phyloP scores from a whole-genome alignment of 148 eudicot species.

The Camellia sinensis region DNA sequence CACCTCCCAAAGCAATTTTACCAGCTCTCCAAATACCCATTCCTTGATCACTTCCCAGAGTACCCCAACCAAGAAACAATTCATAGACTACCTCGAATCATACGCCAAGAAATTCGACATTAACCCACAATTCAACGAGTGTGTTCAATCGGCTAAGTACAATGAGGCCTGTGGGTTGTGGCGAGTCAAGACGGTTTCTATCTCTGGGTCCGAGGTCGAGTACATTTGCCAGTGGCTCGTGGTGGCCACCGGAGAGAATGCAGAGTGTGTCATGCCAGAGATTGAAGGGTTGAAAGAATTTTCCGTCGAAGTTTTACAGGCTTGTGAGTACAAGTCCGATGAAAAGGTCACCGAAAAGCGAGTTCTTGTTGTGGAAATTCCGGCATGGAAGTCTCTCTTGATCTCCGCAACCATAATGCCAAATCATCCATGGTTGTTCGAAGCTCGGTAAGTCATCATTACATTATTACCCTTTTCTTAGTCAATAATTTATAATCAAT shows the following conservation, averaged over 20 bases:
- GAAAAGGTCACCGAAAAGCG: constrained; percentile 49
- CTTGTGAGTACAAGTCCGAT: constrained; percentile 78
- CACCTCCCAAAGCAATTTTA: too few relatives aligned
- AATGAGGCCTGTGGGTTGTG: constrained; percentile 59
- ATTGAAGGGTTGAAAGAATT: constrained; percentile 64
- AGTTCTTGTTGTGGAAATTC: constrained; percentile 87
- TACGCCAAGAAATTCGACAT: constrained; percentile 62
- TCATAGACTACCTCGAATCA: constrained; percentile 70
- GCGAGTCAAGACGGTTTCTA: constrained; percentile 49
- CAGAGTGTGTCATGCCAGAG: constrained; percentile 70
- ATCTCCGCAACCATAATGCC: constrained; percentile 72
- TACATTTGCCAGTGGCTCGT: constrained; percentile 82
- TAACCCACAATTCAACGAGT: constrained; percentile 62
- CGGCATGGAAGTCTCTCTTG: constrained; percentile 91
- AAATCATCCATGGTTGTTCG: constrained; percentile 70
- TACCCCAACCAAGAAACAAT: constrained; percentile 75
- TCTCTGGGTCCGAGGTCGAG: constrained; percentile 46
- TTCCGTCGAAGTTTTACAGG: constrained; percentile 67
- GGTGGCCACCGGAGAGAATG: constrained; percentile 92
- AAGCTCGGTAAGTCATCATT: constrained; percentile 55
- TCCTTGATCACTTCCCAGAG: constrained; percentile 70
- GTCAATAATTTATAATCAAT: too few relatives aligned
- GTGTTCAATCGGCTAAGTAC: constrained; percentile 62
- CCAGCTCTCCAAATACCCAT: constrained; percentile 15
- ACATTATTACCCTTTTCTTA: background rate